Evolutionary conservation across 169 alveolate genomes (phyloP), one percentile per base, ranked within the genome.

Genomic region (Miamiensis avidus): DNA sequence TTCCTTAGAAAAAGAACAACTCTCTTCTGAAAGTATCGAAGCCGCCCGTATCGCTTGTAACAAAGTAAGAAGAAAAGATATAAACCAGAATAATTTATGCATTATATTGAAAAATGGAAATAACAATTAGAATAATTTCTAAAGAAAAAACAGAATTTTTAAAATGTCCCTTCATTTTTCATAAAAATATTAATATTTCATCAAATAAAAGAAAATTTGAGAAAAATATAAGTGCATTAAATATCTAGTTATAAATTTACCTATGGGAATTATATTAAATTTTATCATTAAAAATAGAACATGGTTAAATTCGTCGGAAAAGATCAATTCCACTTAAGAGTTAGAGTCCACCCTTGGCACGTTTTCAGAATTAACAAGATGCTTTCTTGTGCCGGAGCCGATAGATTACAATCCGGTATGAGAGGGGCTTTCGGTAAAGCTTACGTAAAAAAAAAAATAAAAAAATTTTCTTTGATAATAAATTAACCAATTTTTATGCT

Each of bases 371-470:
- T 99, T 95, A 99, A 99, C 97, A 99, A 99, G 91, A 99, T 99
- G 99, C 99, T 99, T 96, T 98, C 99, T 74, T 99, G 99, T 93
- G 99, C 99, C 65, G 99, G 99, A 81, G 99, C 99, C 65, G 99
- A 99, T 97, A 95, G 99, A 94, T 99, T 98, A 77, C 99, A 98
- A 91, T 97, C 99, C n/a, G 99, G 99, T 90, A 99, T 99, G 99
- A 97, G 99, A 91, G 99, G 99, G 34, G 99, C 99, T 86, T 99
- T 97, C 91, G 99, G 99, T 81, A 99, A 99, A 95, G 99, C 99
- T 26, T 97, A 96, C 82, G 99, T 49, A 49, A 49, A 49, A 11
- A 49, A 11, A 11, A 49, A 49, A 49, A 99, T 76, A 96, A 97
- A 82, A 99, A 97, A 28, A 99, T 99, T 11, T 49, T 49, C 20